Percentiles rank a stretch among this genome's conserved stretches.
phyloP scores from a whole-genome alignment of 345 rosid genomes.

The Eucalyptus rudis region DNA sequence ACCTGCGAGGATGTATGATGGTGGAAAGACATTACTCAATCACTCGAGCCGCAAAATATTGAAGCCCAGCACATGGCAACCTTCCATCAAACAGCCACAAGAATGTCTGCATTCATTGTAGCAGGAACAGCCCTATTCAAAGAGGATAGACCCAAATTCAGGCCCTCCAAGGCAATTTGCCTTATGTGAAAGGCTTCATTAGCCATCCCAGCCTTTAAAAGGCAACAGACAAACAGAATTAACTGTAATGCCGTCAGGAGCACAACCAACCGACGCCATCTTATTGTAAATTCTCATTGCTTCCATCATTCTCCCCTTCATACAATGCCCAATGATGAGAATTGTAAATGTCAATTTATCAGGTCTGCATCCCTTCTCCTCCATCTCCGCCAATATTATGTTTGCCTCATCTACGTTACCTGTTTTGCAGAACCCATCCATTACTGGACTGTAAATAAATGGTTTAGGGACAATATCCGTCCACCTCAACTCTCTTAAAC shows the following conservation, averaged over 20 bases:
- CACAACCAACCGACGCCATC: constrained; percentile 66
- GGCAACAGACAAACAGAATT: constrained; percentile 58
- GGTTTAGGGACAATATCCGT: constrained; percentile 37
- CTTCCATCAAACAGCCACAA: constrained; percentile 42
- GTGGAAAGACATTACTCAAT: background rate
- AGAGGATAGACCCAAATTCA: constrained; percentile 15
- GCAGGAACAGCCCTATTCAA: constrained; percentile 13
- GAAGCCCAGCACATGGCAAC: background rate
- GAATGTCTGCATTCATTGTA: constrained; percentile 17
- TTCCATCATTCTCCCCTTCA: constrained; percentile 84
- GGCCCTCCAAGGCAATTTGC: constrained; percentile 19
- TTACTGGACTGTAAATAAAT: constrained; percentile 78
- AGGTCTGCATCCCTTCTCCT: constrained; percentile 55
- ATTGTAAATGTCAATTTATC: constrained; percentile 85
- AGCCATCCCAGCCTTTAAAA: constrained; percentile 83
- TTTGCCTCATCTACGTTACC: constrained; percentile 86
- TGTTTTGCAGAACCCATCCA: constrained; percentile 85
- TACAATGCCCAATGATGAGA: constrained; percentile 87
- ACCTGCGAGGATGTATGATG: background rate
- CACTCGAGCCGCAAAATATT: background rate
- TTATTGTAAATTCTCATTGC: constrained; percentile 60
- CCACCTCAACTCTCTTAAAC: constrained; percentile 41
- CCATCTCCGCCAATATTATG: constrained; percentile 53
- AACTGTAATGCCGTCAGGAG: constrained; percentile 53
- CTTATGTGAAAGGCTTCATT: constrained; percentile 47